These are phyloP conservation scores for Aristolochia fimbriata DNA, from an alignment of 164 flowering plant genomes.

Conservation along the genomic window DNA sequence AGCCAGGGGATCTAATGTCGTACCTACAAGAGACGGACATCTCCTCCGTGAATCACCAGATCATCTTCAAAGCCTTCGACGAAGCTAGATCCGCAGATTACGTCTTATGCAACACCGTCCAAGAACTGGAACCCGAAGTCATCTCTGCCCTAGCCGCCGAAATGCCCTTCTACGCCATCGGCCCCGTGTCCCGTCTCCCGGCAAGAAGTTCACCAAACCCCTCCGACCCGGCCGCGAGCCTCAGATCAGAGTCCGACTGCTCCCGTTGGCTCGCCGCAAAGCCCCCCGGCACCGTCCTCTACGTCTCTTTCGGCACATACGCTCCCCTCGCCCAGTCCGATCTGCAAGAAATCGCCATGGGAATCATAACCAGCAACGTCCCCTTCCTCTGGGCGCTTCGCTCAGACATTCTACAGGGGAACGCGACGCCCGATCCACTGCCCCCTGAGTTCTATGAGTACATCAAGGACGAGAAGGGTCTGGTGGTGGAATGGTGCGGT, in stretches of 20 bases:
- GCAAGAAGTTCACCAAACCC: slow-evolving; percentile 29
- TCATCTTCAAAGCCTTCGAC: slow-evolving; percentile 48
- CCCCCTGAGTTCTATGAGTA: slow-evolving; percentile 34
- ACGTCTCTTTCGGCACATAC: slow-evolving; percentile 78
- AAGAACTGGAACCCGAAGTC: slow-evolving; percentile 54
- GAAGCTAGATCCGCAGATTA: slow-evolving; percentile 49
- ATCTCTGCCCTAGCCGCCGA: slow-evolving; percentile 38
- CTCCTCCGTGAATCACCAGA: slow-evolving; percentile 39
- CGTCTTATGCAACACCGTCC: slow-evolving; percentile 57
- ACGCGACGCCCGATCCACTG: slow-evolving; percentile 29
- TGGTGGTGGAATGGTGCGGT: slow-evolving; percentile 62
- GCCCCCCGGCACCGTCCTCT: slow-evolving; percentile 59
- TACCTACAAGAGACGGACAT: slow-evolving; percentile 52
- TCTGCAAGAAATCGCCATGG: slow-evolving; percentile 52
- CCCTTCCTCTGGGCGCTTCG: slow-evolving; percentile 70
- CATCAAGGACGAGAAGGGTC: slow-evolving; percentile 22
- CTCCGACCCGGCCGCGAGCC: slow-evolving; percentile 50
- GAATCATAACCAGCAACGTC: slow-evolving; percentile 40
- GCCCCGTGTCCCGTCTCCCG: slow-evolving; percentile 49
- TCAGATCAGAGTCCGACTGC: slow-evolving; percentile 78
- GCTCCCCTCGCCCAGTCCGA: slow-evolving; percentile 48
- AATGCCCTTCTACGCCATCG: slow-evolving; percentile 49
- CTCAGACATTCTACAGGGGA: slow-evolving; percentile 53
- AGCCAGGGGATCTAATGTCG: slow-evolving; percentile 54
- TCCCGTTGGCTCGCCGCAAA: slow-evolving; percentile 53